These are phyloP conservation scores for Dendrocalamus sinicus DNA, from an alignment of 176 grass and related monocot genomes.

Conservation along the genomic window DNA sequence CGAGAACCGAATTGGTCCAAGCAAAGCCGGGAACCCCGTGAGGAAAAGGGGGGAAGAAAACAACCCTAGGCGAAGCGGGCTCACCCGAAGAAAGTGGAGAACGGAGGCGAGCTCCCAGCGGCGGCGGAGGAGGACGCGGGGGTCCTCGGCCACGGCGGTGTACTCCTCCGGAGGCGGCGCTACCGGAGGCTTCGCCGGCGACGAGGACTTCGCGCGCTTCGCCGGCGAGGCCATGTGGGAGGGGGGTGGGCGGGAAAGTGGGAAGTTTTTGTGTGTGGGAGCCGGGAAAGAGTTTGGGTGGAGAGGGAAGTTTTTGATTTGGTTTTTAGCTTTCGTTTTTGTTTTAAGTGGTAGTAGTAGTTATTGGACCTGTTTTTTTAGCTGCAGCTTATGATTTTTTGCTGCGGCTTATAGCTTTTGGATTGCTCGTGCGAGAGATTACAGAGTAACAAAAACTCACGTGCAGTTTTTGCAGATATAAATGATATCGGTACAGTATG, in stretches of 20 bases:
- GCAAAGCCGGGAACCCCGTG: neutral
- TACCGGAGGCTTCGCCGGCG: neutral
- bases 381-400: no score
- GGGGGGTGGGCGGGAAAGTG: conserved; percentile 41
- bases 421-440: no score
- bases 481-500: no score
- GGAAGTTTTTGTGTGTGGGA: conserved; percentile 31
- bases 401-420: no score
- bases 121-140: conserved; percentile 54
- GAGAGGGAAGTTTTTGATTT: no score
- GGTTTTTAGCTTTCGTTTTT: no score
- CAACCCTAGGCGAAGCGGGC: conserved; percentile 41
- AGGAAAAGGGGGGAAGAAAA: neutral
- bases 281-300: conserved; percentile 22
- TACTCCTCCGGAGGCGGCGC: neutral
- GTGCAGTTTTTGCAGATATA: no score
- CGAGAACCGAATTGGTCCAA: neutral
- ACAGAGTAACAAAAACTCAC: no score
- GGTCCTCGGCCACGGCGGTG: conserved; percentile 3
- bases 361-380: no score
- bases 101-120: conserved; percentile 95
- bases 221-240: conserved; percentile 46
- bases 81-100: conserved; percentile 73
- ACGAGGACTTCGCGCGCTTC: conserved; percentile 44
- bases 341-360: no score